Percentiles rank a stretch among this genome's conserved stretches.
Evolutionary conservation across 2,329 filamentous ascomycete genomes (phyloP).

Genomic region (Xylaria polymorpha): DNA sequence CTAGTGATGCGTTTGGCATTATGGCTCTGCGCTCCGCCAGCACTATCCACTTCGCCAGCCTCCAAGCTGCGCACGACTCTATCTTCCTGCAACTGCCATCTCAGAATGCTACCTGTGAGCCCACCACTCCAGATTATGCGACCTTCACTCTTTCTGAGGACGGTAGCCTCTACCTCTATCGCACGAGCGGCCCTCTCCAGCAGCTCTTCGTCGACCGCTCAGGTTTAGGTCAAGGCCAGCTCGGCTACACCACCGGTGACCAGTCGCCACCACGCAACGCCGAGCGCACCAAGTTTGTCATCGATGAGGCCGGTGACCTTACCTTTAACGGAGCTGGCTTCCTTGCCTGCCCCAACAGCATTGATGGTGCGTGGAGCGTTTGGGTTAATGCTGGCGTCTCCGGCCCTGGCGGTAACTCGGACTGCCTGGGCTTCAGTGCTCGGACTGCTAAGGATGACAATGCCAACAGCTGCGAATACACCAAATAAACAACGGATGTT

Average conservation of each 20-base stretch:
- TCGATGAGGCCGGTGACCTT: slow-evolving; percentile 60
- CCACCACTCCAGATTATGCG: slow-evolving; percentile 53
- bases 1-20: slow-evolving; percentile 58
- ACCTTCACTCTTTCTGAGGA: slow-evolving; percentile 62
- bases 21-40: slow-evolving; percentile 63
- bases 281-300: slow-evolving; percentile 61
- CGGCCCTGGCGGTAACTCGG: slow-evolving; percentile 53
- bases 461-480: slow-evolving; percentile 55
- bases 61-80: slow-evolving; percentile 59
- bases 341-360: slow-evolving; percentile 63
- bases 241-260: slow-evolving; percentile 64
- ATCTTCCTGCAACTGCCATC: slow-evolving; percentile 58
- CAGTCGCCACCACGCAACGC: slow-evolving; percentile 54
- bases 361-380: slow-evolving; percentile 55
- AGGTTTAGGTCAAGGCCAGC: slow-evolving; percentile 67
- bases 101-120: slow-evolving; percentile 62
- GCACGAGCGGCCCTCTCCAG: slow-evolving; percentile 58
- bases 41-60: slow-evolving; percentile 58
- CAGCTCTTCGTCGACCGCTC: slow-evolving; percentile 65
- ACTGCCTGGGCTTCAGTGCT: slow-evolving; percentile 53
- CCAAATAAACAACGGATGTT: slow-evolving; percentile 5
- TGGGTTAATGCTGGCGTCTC: slow-evolving; percentile 47
- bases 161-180: slow-evolving; percentile 61
- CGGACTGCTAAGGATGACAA: slow-evolving; percentile 45
- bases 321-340: slow-evolving; percentile 58